Base-by-base conservation (phyloP, 1,284 basidiomycete species). In the Tylopilus orsonianus region DNA sequence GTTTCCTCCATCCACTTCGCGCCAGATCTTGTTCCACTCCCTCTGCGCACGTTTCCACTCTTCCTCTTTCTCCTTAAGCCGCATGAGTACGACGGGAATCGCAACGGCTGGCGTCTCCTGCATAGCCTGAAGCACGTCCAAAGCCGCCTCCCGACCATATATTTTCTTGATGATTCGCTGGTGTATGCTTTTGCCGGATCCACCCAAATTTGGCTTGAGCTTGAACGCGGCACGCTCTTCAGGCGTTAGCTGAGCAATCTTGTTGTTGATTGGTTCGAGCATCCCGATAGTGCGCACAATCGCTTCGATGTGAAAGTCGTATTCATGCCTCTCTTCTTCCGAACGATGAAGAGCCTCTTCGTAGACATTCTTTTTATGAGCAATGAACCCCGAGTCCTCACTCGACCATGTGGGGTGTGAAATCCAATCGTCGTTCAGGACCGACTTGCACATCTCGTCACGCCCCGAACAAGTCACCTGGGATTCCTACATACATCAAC, bases 11-110 rank as follows among this genome's bases (percentile, higher is more conserved):
- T 97, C 96, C 19, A 97, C 92, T 73, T 97, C 96, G 46, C 95
- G 77, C 97, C 96, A 99, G 41, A 98, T 92, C 66, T 96, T 93
- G 74, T 98, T 97, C 97, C 97, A 99, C 71, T 97, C 97, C 53
- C 93, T 74, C 68, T 97, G 92, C n/a, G 93, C 95, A n/a, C 92
- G 81, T 71, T 95, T 97, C 96, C 97, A 99, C 67, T 98, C 95
- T 57, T 95, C 93, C 66, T 98, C 95, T 72, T 98, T 99, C 68
- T 91, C 88, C 75, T 97, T 97, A 55, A 99, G 74, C 8, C 97
- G 83, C 33, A 81, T 75, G n/a, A 98, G 77, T 0, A 99, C 93
- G 51, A 98, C 85, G 0, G 96, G 95, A 14, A 99, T 87, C 1
- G 97, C 90, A n/a, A 88, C 75, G 18, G 84, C 83, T 1, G 96